Evolutionary conservation across 2,329 filamentous ascomycete genomes (phyloP), one percentile per base, ranked within the genome.

Genomic region (Botrytis paeoniae): DNA sequence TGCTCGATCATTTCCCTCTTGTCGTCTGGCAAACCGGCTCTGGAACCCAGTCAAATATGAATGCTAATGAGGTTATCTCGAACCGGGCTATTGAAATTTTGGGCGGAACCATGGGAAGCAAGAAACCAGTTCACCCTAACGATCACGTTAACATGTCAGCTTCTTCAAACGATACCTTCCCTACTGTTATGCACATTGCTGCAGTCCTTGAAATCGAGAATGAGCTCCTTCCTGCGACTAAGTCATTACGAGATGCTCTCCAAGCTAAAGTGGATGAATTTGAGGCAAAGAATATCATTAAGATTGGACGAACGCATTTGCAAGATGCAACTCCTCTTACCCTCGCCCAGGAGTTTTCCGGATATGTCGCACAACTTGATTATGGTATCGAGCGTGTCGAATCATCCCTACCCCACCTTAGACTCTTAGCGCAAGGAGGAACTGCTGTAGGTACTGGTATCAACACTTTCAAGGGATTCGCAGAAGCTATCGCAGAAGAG

Each of bases 71-170:
- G 84, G 96, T 99, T 84, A 98, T 99, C 84, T 98, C 95, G 77
- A 99, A 98, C 89, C 93, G 96, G 78, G 96, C 96, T 77, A 98
- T 98, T 84, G 95, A 98, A 87, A 97, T 98, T 76, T 89, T 98
- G 71, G 96, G 96, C 79, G 96, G 96, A 80, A 88, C 88, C 77
- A 97, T 94, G 93, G 96, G 96, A 79, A 91, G 87, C 89, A 98
- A 98, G 91, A 97, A 97, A 87, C 96, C 96, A 41, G 96, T 99
- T 77, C 96, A 99, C 86, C 96, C 96, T 81, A 99, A 98, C 85
- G 96, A 99, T 86, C 96, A 99, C 84, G 96, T 99, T 84, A 99
- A 99, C 89, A 97, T 97, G 90, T 97, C 93, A 77, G 96, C 96
- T 79, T 98, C 94, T 68, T 98, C 96, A 81, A 99, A 99, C 87